These are phyloP conservation scores for Hypoxylon sp. DNA, from an alignment of 2,329 filamentous ascomycete species.

Conservation along the genomic window DNA sequence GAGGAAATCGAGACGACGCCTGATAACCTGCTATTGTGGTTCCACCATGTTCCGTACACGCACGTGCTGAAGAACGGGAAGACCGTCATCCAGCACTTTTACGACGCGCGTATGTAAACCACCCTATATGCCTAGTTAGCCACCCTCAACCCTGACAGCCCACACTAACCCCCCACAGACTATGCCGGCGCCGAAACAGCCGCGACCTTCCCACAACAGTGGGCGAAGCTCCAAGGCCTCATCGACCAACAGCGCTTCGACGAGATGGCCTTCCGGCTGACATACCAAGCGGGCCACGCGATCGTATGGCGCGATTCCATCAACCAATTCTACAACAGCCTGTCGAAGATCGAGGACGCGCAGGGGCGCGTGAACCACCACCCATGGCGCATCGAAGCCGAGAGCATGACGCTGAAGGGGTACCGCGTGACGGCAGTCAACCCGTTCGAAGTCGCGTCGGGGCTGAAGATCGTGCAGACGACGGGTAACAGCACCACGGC, in stretches of 20 bases:
- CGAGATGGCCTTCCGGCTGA: slow-evolving; percentile 70
- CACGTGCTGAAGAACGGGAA: slow-evolving; percentile 70
- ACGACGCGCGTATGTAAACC: slow-evolving; percentile 60
- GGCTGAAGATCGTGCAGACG: slow-evolving; percentile 69
- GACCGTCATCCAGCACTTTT: slow-evolving; percentile 73
- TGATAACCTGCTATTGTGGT: slow-evolving; percentile 79
- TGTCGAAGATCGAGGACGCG: slow-evolving; percentile 72
- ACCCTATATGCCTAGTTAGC: no score
- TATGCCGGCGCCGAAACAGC: slow-evolving; percentile 70
- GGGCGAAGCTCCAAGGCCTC: slow-evolving; percentile 68
- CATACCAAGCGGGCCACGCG: slow-evolving; percentile 77
- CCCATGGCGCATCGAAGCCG: slow-evolving; percentile 77
- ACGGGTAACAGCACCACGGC: slow-evolving; percentile 65
- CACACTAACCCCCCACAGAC: slow-evolving; percentile 47
- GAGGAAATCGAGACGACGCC: slow-evolving; percentile 75
- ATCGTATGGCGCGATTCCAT: slow-evolving; percentile 80
- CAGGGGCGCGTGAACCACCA: slow-evolving; percentile 70
- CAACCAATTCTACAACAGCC: slow-evolving; percentile 73
- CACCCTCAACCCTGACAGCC: no score
- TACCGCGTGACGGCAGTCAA: slow-evolving; percentile 68
- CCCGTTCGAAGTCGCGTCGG: slow-evolving; percentile 73
- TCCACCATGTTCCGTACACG: slow-evolving; percentile 80
- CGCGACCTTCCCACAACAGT: slow-evolving; percentile 69
- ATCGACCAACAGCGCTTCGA: slow-evolving; percentile 73
- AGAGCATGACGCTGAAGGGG: slow-evolving; percentile 72